Conservation (phyloP, 345 rosid genomes). For the Barbarea vulgaris region DNA sequence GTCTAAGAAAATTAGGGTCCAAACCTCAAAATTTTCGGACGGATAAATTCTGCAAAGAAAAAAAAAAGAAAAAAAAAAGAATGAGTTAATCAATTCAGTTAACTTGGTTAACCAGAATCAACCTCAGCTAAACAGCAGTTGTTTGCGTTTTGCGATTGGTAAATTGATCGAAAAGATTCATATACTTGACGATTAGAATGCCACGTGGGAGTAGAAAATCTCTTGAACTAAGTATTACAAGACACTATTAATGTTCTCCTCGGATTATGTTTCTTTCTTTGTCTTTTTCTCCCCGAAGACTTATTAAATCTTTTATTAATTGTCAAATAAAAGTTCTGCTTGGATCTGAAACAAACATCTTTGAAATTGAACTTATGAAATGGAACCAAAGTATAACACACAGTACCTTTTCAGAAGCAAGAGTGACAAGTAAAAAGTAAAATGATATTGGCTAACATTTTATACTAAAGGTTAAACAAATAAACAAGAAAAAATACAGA, state of each 20-base stretch:
- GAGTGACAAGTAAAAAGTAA: not conserved
- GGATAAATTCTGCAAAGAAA: no score
- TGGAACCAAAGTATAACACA: slow-evolving; percentile 1
- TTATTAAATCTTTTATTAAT: not conserved
- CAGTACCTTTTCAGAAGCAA: not conserved
- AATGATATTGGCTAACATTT: slow-evolving; percentile 14
- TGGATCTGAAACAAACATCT: not conserved
- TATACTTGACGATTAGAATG: not conserved
- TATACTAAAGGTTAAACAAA: slow-evolving; percentile 18
- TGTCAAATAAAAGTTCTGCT: not conserved
- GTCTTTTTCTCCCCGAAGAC: not conserved
- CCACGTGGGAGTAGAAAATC: not conserved
- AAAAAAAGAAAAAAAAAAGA: no score
- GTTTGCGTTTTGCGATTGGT: not conserved
- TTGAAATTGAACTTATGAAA: not conserved
- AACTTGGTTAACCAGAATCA: not conserved
- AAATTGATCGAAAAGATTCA: not conserved
- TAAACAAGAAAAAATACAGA: not conserved
- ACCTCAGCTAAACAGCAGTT: not conserved
- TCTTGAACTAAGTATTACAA: not conserved
- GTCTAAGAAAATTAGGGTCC: no score
- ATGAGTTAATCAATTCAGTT: not conserved
- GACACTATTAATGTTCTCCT: not conserved
- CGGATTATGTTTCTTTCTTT: not conserved
- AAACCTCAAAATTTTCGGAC: no score